A percentile compares a stretch with the other conserved stretches of the same genome.
phyloP scores from a whole-genome alignment of 345 rosid genomes.

The Citrus hindsii region DNA sequence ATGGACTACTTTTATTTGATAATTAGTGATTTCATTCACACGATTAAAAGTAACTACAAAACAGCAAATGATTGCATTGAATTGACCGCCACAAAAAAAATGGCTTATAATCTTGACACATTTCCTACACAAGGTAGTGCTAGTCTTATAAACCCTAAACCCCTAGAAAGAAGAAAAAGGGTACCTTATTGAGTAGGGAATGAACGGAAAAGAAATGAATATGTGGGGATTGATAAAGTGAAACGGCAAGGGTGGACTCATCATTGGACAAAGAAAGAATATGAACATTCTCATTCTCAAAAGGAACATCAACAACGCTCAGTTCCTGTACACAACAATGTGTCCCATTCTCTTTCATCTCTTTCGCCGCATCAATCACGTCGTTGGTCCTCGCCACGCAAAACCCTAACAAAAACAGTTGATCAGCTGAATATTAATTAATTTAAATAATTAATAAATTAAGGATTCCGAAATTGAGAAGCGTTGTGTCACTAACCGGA shows the following conservation, averaged over 20 bases:
- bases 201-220: conserved; percentile 58
- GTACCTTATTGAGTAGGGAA: conserved; percentile 58
- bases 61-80: background rate
- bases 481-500: conserved; percentile 37
- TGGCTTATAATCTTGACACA: background rate
- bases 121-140: background rate
- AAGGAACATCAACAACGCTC: conserved; percentile 58
- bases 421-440: too few species aligned
- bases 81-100: background rate
- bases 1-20: background rate
- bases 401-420: conserved; percentile 52
- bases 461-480: background rate
- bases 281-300: conserved; percentile 45
- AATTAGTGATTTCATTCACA: background rate
- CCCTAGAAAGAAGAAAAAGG: too few species aligned
- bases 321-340: conserved; percentile 46
- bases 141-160: background rate
- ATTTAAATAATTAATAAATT: too few species aligned
- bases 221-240: conserved; percentile 38
- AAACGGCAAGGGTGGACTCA: conserved; percentile 61
- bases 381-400: conserved; percentile 69
- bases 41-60: background rate
- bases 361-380: conserved; percentile 60
- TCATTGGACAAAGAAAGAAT: conserved; percentile 64
- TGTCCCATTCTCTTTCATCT: conserved; percentile 32